phyloP scores from a whole-genome alignment of 2,329 filamentous ascomycete species.

The Sporothrix mexicana region DNA sequence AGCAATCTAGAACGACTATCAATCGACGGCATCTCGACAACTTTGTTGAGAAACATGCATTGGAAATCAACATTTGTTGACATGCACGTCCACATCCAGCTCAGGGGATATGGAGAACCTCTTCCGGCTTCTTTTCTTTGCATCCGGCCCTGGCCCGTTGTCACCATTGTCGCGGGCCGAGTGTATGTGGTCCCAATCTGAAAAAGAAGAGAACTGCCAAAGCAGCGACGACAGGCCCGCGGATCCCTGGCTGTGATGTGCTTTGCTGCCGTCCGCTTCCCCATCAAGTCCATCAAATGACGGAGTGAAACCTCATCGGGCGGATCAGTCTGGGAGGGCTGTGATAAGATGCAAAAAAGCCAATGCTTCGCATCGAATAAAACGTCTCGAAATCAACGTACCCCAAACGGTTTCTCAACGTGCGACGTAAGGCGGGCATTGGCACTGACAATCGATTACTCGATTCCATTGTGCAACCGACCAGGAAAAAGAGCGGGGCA shows the following conservation, averaged over 20 bases:
- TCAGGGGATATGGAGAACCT: not conserved
- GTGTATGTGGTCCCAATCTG: not conserved
- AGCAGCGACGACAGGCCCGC: not conserved
- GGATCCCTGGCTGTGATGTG: not conserved
- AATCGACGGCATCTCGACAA: not conserved
- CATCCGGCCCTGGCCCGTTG: not conserved
- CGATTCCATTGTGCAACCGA: slow-evolving; percentile 33
- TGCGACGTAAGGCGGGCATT: slow-evolving; percentile 20
- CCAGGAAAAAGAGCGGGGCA: slow-evolving; percentile 3
- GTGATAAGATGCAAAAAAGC: not conserved
- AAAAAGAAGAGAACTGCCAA: not conserved
- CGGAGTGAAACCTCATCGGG: not conserved
- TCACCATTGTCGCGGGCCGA: not conserved
- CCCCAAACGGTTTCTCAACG: not conserved
- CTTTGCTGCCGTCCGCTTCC: not conserved
- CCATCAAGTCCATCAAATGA: not conserved
- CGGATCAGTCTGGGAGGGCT: not conserved
- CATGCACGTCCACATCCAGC: not conserved
- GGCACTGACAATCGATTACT: slow-evolving; percentile 30
- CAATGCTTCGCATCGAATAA: not conserved
- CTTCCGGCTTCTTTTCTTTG: slow-evolving; percentile 9
- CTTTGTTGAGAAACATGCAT: not conserved
- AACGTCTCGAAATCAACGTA: not conserved
- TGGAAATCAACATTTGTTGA: not conserved
- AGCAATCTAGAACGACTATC: not conserved